phyloP scores from a whole-genome alignment of 1,139 yeast genomes.

The Debaryomycetaceae sp. region DNA sequence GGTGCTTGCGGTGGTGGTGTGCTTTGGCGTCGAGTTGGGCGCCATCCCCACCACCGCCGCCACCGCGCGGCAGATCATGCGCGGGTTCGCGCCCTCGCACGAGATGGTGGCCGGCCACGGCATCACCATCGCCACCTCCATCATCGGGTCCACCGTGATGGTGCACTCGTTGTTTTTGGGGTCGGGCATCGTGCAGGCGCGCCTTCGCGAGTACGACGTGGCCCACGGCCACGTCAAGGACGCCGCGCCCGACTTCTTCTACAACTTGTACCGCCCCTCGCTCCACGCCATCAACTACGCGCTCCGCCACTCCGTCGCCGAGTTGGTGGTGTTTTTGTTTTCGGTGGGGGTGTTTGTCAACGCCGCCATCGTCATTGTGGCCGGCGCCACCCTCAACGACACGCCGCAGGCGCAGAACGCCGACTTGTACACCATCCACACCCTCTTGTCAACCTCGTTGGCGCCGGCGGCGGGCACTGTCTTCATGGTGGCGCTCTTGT shows the following conservation, averaged over 20 bases:
- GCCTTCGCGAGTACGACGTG: slow-evolving; percentile 59
- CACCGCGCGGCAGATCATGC: slow-evolving; percentile 49
- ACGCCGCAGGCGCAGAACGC: slow-evolving; percentile 67
- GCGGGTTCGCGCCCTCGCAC: slow-evolving; percentile 69
- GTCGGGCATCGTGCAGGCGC: slow-evolving; percentile 70
- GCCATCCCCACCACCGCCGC: slow-evolving; percentile 41
- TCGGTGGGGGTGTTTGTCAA: slow-evolving; percentile 78
- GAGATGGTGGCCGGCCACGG: slow-evolving; percentile 62
- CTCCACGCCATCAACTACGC: slow-evolving; percentile 61
- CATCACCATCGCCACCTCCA: slow-evolving; percentile 69
- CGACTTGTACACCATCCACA: slow-evolving; percentile 67
- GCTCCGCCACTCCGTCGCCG: slow-evolving; percentile 61
- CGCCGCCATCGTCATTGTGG: slow-evolving; percentile 68
- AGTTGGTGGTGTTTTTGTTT: slow-evolving; percentile 60
- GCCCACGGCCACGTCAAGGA: slow-evolving; percentile 34
- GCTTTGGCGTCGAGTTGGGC: slow-evolving; percentile 67
- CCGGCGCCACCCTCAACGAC: slow-evolving; percentile 69
- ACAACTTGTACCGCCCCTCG: slow-evolving; percentile 57
- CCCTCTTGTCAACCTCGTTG: slow-evolving; percentile 49
- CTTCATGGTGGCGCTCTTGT: slow-evolving; percentile 69
- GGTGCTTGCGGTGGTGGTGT: slow-evolving; percentile 65
- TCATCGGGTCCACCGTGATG: slow-evolving; percentile 82
- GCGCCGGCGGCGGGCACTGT: slow-evolving; percentile 75
- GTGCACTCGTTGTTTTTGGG: slow-evolving; percentile 76
- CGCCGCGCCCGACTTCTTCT: slow-evolving; percentile 20